Evolutionary conservation across 2,329 filamentous ascomycete species (phyloP).

Genomic region (Zasmidium cellare): DNA sequence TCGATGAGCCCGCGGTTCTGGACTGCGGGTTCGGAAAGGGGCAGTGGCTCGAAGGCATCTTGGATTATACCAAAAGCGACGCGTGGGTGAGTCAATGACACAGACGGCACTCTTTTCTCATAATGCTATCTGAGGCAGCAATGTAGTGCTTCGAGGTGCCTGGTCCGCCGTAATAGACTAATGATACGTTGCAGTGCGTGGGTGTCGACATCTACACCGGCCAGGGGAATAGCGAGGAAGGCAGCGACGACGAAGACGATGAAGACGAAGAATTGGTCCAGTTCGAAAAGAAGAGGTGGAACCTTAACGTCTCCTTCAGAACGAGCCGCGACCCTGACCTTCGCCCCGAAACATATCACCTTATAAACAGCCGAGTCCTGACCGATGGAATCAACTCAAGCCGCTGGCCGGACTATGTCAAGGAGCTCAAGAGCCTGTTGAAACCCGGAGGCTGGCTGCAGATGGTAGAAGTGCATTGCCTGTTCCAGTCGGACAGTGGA

Average conservation of each 20-base stretch:
- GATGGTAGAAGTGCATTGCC: constrained; percentile 83
- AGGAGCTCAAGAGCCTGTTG: constrained; percentile 71
- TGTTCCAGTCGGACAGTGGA: constrained; percentile 73
- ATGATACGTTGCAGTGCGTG: constrained; percentile 24
- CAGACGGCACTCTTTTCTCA: neutral
- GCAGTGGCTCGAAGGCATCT: constrained; percentile 31
- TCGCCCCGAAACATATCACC: constrained; percentile 64
- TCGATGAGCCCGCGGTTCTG: constrained; percentile 28
- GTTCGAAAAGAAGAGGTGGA: constrained; percentile 33
- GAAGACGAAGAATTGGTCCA: constrained; percentile 25
- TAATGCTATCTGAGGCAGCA: no score
- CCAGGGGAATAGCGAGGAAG: constrained; percentile 23
- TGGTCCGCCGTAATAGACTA: no score
- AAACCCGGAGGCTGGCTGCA: constrained; percentile 82
- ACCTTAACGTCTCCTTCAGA: constrained; percentile 35
- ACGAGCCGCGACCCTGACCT: constrained; percentile 21
- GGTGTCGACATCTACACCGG: constrained; percentile 36
- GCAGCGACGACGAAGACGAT: constrained; percentile 22
- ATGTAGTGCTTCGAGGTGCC: no score
- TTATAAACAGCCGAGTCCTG: constrained; percentile 77
- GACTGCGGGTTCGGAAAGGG: constrained; percentile 37
- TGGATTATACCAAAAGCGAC: neutral
- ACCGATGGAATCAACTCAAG: constrained; percentile 68
- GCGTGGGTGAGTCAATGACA: neutral
- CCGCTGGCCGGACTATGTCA: constrained; percentile 74